A percentile compares a stretch with the other conserved stretches of the same genome.
phyloP scores from a whole-genome alignment of 106 monocot species.

The Dendrobium nobile region DNA sequence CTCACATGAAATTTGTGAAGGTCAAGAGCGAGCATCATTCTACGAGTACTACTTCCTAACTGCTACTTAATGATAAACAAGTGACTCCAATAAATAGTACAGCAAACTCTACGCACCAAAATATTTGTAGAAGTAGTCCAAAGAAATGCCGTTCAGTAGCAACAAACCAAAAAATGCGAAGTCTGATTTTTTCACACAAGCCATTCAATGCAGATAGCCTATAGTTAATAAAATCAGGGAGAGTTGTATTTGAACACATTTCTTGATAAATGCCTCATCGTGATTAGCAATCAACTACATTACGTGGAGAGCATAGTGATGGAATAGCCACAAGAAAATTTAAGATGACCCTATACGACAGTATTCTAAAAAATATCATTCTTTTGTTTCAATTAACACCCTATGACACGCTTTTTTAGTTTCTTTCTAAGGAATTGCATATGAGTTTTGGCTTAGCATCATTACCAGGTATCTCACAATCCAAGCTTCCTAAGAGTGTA shows the following conservation, averaged over 20 bases:
- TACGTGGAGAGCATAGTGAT: neutral
- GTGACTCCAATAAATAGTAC: neutral
- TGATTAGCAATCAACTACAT: too few species aligned
- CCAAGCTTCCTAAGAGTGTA: neutral
- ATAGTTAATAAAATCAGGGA: too few species aligned
- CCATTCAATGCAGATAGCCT: too few species aligned
- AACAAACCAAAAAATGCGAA: too few species aligned
- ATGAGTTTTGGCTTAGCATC: neutral
- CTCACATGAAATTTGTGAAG: neutral
- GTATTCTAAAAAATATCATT: neutral
- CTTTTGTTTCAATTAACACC: neutral
- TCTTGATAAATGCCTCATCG: too few species aligned
- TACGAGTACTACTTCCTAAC: neutral
- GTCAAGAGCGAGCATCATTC: neutral
- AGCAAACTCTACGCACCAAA: too few species aligned
- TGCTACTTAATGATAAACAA: neutral
- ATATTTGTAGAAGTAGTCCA: too few species aligned
- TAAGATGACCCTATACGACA: neutral
- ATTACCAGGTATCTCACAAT: neutral
- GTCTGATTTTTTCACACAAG: too few species aligned
- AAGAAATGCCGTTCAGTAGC: too few species aligned
- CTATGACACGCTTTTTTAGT: neutral
- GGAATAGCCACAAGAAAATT: neutral
- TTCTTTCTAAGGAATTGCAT: neutral
- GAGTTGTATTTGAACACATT: too few species aligned